These are phyloP conservation scores for Dendrobium catenatum DNA, from an alignment of 106 monocot genomes.

Conservation along the genomic window DNA sequence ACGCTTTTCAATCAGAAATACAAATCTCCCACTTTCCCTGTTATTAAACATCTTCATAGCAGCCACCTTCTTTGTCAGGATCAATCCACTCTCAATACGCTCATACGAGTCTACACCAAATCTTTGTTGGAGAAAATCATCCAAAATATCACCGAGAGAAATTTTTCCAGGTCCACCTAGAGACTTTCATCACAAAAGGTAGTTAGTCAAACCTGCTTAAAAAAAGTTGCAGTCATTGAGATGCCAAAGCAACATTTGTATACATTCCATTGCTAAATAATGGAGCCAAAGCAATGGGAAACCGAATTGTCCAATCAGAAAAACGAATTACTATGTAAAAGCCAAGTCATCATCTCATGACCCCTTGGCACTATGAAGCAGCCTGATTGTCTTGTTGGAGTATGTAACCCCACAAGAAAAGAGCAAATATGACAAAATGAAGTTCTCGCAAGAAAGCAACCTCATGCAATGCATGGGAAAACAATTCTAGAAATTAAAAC, in stretches of 20 bases:
- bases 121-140: conserved; percentile 88
- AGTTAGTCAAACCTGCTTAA: not conserved
- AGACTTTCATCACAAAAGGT: conserved; percentile 30
- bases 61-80: conserved; percentile 46
- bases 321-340: not conserved
- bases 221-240: not conserved
- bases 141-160: conserved; percentile 79
- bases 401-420: not conserved
- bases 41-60: conserved; percentile 72
- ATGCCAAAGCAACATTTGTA: not conserved
- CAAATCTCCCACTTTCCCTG: conserved; percentile 70
- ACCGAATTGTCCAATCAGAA: not conserved
- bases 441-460: not conserved
- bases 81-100: conserved; percentile 67
- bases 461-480: not conserved
- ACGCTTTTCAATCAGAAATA: conserved; percentile 79
- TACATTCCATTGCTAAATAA: not conserved
- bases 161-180: conserved; percentile 49
- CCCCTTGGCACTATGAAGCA: no score
- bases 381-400: not conserved
- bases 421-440: not conserved
- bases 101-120: conserved; percentile 83
- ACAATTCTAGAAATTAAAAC: no score
- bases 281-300: not conserved
- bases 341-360: not conserved